Percentiles rank a stretch among this genome's conserved stretches.
phyloP scores from a whole-genome alignment of 2,329 filamentous ascomycete species.

The Aspergillus tamarii region DNA sequence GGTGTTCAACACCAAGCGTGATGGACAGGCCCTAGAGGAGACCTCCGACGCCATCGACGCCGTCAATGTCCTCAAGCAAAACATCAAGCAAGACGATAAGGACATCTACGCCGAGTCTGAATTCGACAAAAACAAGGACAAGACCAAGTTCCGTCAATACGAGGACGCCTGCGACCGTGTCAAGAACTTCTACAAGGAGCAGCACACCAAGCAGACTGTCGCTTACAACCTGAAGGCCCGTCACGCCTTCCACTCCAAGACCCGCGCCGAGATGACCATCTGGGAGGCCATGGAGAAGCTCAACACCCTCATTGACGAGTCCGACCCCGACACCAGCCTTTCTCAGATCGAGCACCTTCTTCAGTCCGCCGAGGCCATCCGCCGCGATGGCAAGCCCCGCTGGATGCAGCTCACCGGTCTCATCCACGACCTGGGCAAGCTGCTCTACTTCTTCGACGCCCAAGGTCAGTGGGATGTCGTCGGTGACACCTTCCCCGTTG shows the following conservation, averaged over 20 bases:
- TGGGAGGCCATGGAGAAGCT: conserved; percentile 94
- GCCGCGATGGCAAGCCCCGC: conserved; percentile 65
- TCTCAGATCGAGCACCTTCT: conserved; percentile 89
- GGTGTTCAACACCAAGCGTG: conserved; percentile 47
- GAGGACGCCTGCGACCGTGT: conserved; percentile 81
- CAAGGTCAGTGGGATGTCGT: conserved; percentile 92
- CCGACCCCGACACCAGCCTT: conserved; percentile 84
- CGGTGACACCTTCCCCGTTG: conserved; percentile 59
- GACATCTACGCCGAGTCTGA: conserved; percentile 59
- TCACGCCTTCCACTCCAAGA: conserved; percentile 67
- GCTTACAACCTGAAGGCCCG: conserved; percentile 82
- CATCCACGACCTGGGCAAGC: conserved; percentile 52
- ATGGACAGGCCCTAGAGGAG: conserved; percentile 61
- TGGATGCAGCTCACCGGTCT: conserved; percentile 54
- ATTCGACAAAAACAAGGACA: conserved; percentile 77
- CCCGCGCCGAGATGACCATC: conserved; percentile 76
- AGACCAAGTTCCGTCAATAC: conserved; percentile 80
- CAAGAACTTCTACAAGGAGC: conserved; percentile 80
- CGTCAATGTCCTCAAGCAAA: conserved; percentile 63
- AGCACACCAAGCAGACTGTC: conserved; percentile 61
- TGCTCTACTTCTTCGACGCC: conserved; percentile 64
- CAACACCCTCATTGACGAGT: conserved; percentile 87
- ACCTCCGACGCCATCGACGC: conserved; percentile 63
- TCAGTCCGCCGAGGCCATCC: conserved; percentile 86
- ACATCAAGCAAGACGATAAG: conserved; percentile 50